Base-by-base conservation (phyloP, 2,329 filamentous ascomycete genomes). In the Penicillium aurantiogriseum region DNA sequence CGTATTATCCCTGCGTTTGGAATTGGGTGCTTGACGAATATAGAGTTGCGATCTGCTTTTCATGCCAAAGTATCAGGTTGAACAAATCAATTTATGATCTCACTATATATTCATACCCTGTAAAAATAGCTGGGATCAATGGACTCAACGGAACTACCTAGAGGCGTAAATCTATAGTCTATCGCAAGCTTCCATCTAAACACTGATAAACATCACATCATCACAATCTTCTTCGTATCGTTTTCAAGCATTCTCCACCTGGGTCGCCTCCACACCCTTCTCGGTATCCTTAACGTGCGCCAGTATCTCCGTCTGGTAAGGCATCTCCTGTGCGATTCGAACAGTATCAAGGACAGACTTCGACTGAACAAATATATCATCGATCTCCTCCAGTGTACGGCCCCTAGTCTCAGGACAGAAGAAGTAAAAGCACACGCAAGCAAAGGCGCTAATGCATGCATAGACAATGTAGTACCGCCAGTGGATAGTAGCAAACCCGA, bases 1-100 rank as follows among this genome's bases (percentile, higher is more conserved):
- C 81, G 91, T 60, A 94, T 96, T 66, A 81, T 95, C 11, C 91
- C 91, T 27, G 91, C 91, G 0, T 96, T 93, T 79, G 91, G 91
- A 1, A 81, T 95, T 13, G 91, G 91, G 0, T 91, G 91, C 1
- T 88, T 94, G 7, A 88, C 94, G 11, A 96, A 96, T 73, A 81
- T 80, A 35, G 70, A 69, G 38, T 48, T 69, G 43, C 59, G 66
- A 25, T 56, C 53, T n/a, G 42, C 60, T 42, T 66, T 66, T 29
- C 67, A 70, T 48, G 50, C 19, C n/a, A 59, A 53, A 48, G 44
- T 61, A 1, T 40, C 54, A 13, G 8, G n/a, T 15, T 43, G 13
- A 58, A 36, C 7, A 44, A 33, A 56, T 47, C 3, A 45, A 25
- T n/a, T 33, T 9, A 5, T 39, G 25, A 4, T 42, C 35, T 27